Conservation (phyloP, 1,139 yeast genomes). For the Hyphopichia pseudoburtonii region DNA sequence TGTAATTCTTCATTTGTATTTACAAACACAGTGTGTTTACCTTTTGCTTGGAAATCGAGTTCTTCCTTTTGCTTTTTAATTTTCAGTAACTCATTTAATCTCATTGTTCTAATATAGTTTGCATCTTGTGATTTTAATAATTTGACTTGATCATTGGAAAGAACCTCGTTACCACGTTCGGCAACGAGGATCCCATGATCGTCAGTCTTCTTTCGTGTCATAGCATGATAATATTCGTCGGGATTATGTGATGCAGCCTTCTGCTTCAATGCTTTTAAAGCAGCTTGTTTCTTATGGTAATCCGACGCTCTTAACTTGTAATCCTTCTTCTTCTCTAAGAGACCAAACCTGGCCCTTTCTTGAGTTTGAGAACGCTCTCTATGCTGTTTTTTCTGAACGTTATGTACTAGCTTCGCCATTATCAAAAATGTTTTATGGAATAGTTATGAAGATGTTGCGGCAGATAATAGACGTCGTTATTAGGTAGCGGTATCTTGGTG, state of each 20-base stretch:
- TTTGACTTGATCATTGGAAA: slow-evolving; percentile 74
- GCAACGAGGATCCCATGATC: slow-evolving; percentile 62
- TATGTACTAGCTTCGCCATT: slow-evolving; percentile 86
- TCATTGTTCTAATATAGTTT: slow-evolving; percentile 76
- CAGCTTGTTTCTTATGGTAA: slow-evolving; percentile 84
- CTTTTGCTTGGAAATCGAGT: slow-evolving; percentile 54
- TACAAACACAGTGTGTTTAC: slow-evolving; percentile 85
- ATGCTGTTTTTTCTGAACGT: slow-evolving; percentile 93
- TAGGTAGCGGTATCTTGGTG: too few species aligned
- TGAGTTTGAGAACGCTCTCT: slow-evolving; percentile 86
- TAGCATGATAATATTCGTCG: slow-evolving; percentile 96
- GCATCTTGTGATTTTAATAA: slow-evolving; percentile 87
- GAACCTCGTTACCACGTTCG: slow-evolving; percentile 63
- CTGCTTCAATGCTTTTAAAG: slow-evolving; percentile 68
- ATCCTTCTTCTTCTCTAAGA: slow-evolving; percentile 93
- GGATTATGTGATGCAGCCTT: slow-evolving; percentile 80
- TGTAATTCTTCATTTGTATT: slow-evolving; percentile 58
- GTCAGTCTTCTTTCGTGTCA: slow-evolving; percentile 72
- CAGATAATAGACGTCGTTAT: too few species aligned
- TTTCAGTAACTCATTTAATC: slow-evolving; percentile 66
- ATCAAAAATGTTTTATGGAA: too few species aligned
- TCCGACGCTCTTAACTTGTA: slow-evolving; percentile 86
- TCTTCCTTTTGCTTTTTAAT: slow-evolving; percentile 60
- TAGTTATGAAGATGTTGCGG: too few species aligned
- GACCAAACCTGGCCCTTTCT: slow-evolving; percentile 72